Evolutionary conservation across 257 asterid genomes (phyloP), one percentile per base, ranked within the genome.

Genomic region (Linderniella brevidens): DNA sequence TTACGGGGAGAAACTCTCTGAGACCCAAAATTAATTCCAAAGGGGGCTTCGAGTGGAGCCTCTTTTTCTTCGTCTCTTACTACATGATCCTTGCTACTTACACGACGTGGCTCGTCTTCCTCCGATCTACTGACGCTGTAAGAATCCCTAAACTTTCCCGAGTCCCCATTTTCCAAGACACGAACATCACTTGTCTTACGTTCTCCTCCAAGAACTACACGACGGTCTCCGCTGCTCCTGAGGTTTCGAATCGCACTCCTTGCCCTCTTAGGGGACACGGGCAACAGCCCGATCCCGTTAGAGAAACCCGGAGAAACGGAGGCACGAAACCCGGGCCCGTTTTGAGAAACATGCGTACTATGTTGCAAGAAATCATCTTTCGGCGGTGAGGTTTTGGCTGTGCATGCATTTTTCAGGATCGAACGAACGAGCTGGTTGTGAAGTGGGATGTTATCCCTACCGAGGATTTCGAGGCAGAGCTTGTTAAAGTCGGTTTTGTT

Each of bases 11-110:
- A 86, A 48, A 68, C 58, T 58, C 92, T 80, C 56, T 53, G 82
- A 9, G 92, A 73, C 54, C 80, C 70, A 11, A 70, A 57, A 7
- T 86, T 84, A 53, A 88, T 69, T 50, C 98, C 98, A 16, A 84
- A 79, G 4, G 95, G 98, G 25, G 94, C 93, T 59, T 61, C 79
- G 49, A 81, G 74, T 53, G 78, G 86, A 60, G 68, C 75, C 47
- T 71, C 78, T 62, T 67, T 62, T 48, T 48, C 71, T 9, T 67
- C 79, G 61, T 56, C 64, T 60, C 68, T 65, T 38, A 39, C 64
- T 13, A 59, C 49, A 50, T 63, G 69, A 51, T 62, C 79, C 51
- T 49, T 68, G 70, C 72, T 63, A 67, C 55, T 58, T 39, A 60
- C 59, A 54, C 82, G 32, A 25, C 32, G 6, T 25, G 32, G 32